Conservation (phyloP, 164 flowering plant species). For the Vitis cinerea region DNA sequence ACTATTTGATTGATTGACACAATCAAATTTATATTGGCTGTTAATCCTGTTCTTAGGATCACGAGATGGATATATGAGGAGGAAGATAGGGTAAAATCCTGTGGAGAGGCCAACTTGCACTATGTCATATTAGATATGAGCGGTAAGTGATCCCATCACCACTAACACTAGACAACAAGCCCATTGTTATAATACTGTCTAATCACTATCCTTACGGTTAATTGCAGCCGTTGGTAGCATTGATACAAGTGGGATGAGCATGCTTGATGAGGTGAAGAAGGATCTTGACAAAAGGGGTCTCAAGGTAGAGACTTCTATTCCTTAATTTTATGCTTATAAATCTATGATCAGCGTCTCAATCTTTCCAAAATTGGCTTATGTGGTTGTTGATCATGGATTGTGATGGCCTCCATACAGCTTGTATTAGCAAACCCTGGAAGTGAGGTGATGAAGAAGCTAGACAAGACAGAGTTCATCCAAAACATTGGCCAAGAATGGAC, state of each 20-base stretch:
- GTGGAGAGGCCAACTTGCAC: slow-evolving; percentile 50
- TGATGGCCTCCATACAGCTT: slow-evolving; percentile 30
- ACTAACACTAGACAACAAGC: too few relatives aligned
- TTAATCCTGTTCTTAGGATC: slow-evolving; percentile 25
- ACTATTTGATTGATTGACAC: too few relatives aligned
- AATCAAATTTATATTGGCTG: too few relatives aligned
- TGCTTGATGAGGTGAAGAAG: slow-evolving; percentile 71
- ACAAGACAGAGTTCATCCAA: slow-evolving; percentile 55
- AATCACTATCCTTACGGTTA: background rate
- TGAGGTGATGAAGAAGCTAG: slow-evolving; percentile 77
- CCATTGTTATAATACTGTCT: background rate
- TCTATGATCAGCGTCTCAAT: background rate
- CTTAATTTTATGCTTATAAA: background rate
- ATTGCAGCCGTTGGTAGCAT: slow-evolving; percentile 65
- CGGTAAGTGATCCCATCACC: slow-evolving; percentile 32
- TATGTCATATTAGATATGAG: slow-evolving; percentile 68
- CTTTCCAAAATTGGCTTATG: background rate
- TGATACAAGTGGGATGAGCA: slow-evolving; percentile 82
- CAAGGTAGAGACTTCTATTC: slow-evolving; percentile 41
- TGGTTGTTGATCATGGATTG: background rate
- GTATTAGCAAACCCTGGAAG: slow-evolving; percentile 69
- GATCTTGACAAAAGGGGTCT: slow-evolving; percentile 47
- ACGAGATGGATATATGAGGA: slow-evolving; percentile 71
- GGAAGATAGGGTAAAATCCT: slow-evolving; percentile 58
- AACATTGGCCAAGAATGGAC: slow-evolving; percentile 64